Evolutionary conservation across 495 filamentous ascomycete genomes (phyloP), one percentile per base, ranked within the genome.

Genomic region (Podospora bellae-mahoneyi): DNA sequence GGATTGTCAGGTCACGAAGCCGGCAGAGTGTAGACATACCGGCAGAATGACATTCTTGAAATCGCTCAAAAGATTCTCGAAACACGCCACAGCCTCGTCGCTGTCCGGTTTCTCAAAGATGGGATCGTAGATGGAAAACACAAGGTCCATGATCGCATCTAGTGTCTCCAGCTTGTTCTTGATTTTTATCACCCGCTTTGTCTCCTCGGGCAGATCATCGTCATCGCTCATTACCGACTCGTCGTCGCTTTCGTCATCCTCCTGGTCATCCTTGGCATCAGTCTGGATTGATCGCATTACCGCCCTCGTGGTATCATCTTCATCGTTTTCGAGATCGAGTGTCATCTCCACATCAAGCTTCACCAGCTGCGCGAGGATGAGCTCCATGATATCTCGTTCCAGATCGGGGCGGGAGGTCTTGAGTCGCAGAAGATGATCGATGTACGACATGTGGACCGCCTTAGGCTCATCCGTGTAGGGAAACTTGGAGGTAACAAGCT

Each of bases 271-370:
- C n/a, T 79, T 69, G 61, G 59, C 74, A 62, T 62, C 71, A 59
- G 61, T 70, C 70, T 73, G 75, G 66, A 73, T 78, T 68, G 69
- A 78, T 64, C 78, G 75, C 71, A 85, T 74, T 16, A 84, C 83
- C 54, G 83, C 83, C 71, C 78, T 73, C 3, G 82, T 79, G 4
- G 81, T 78, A 60, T 82, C 78, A 59, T 84, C 85, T 66, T 86
- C 84, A 44, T 85, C 83, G 64, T 76, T 77, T 63, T 97, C 93
- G 70, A 97, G 84, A 71, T 98, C 93, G 13, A 92, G 87, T 76
- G 97, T 94, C 75, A 98, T 93, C 74, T 97, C 92, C 3, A 96
- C 91, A 71, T 99, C 95, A 59, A 82, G 89, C 77, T 95, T 96
- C 66, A 97, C 91, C 4, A 97, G 81, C 63, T 89, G 86, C 48